Conservation (phyloP, 2,329 filamentous ascomycete species). For the Epichloe glyceriae region DNA sequence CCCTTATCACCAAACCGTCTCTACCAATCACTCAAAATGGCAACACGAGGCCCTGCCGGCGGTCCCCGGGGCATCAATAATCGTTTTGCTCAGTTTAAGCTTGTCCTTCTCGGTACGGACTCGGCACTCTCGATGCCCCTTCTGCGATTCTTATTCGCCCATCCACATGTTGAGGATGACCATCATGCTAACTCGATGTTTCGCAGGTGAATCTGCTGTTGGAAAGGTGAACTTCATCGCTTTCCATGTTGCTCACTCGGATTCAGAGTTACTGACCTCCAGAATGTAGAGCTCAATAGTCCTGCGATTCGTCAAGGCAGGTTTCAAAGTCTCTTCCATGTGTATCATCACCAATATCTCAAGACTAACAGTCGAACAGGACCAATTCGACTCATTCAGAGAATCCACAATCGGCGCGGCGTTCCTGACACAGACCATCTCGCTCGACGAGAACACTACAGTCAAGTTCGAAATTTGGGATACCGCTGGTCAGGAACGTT, state of each 20-base stretch:
- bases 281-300: conserved; percentile 84
- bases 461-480: conserved; percentile 99
- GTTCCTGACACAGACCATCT: conserved; percentile 97
- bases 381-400: conserved; percentile 96
- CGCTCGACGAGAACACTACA: conserved; percentile 92
- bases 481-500: conserved; percentile 94
- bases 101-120: conserved; percentile 82
- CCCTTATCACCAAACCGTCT: background rate
- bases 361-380: conserved; percentile 36
- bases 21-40: conserved; percentile 44
- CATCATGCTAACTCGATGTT: conserved; percentile 7
- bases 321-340: conserved; percentile 10
- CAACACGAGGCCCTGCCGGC: conserved; percentile 59
- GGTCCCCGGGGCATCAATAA: conserved; percentile 54
- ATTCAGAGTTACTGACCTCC: conserved; percentile 9
- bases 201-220: conserved; percentile 86
- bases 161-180: background rate
- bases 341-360: background rate
- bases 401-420: conserved; percentile 97
- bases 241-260: conserved; percentile 1
- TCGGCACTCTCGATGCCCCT: background rate
- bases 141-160: background rate
- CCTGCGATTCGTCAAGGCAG: conserved; percentile 92
- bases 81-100: conserved; percentile 97
- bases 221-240: conserved; percentile 60